Base-by-base conservation (phyloP, 208 protist species). In the Lotmaria passim region DNA sequence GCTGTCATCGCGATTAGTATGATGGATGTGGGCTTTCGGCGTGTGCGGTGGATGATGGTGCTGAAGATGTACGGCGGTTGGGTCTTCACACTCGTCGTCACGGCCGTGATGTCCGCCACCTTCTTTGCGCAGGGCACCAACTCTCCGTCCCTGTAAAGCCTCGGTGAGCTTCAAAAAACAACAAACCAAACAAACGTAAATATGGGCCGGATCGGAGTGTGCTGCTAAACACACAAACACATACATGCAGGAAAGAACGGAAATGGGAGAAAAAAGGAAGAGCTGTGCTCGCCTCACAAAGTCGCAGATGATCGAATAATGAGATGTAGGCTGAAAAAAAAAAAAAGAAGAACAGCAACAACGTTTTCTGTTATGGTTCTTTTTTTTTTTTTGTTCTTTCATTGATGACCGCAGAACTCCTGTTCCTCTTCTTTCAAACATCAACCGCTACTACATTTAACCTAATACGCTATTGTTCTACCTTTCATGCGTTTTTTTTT, bases 1-100 rank as follows among this genome's bases (percentile, higher is more conserved):
- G 87, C 89, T n/a, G 81, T 98, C 28, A 73, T 95, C 11, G 90
- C 87, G 15, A 85, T 91, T 51, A 87, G 85, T 34, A 84, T 98
- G 52, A 66, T 93, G 26, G 89, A 93, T 43, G 80, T 91, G 28
- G 89, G 85, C 31, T 69, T 86, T 50, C 38, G 33, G 21, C 79
- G 82, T 21, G 81, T 94, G 26, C 75, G 80, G 24, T 94, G 89
- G 85, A 33, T 82, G 44, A 89, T 94, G 75, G 79, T 91, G 34
- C 76, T 82, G 46, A 89, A 89, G 75, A 87, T 94, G 79, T 94
- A 91, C 70, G 64, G 56, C 17, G 89, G 85, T 19, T 94, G 85
- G 89, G 72, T 90, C 7, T 75, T 82, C 26, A 91, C 89, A 1
- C 74, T 91, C 1, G 62, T 87, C 30, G 62, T 87, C 26, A 91